These are phyloP conservation scores for Nigrospora oryzae DNA, from an alignment of 2,329 filamentous ascomycete species.

Conservation along the genomic window DNA sequence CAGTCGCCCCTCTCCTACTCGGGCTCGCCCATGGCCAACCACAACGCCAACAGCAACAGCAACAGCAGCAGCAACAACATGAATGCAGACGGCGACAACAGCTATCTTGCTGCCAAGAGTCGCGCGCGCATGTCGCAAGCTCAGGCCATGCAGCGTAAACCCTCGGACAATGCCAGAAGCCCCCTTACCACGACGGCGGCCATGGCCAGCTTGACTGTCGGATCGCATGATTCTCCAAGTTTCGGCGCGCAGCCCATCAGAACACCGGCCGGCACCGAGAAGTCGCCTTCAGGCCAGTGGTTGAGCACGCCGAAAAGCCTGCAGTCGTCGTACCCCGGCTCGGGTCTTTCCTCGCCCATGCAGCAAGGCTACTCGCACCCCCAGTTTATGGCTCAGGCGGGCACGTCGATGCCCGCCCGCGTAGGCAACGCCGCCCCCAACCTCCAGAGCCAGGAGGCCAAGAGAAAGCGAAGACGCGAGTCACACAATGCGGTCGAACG, in stretches of 20 bases:
- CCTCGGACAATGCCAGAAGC: conserved; percentile 61
- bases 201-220: conserved; percentile 63
- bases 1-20: conserved; percentile 43
- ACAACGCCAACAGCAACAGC: conserved; percentile 42
- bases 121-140: conserved; percentile 42
- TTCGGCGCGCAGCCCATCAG: conserved; percentile 75
- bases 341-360: conserved; percentile 78
- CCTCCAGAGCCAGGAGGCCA: conserved; percentile 69
- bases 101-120: conserved; percentile 49
- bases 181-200: conserved; percentile 72
- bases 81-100: conserved; percentile 30
- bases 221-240: conserved; percentile 56
- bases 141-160: conserved; percentile 57
- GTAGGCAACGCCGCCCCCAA: conserved; percentile 56
- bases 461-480: conserved; percentile 81
- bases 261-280: conserved; percentile 57
- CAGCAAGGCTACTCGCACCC: conserved; percentile 58
- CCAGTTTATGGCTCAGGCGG: conserved; percentile 80
- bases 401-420: conserved; percentile 84
- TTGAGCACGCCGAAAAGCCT: conserved; percentile 78
- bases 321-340: conserved; percentile 72
- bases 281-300: conserved; percentile 83
- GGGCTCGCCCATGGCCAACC: conserved; percentile 39
- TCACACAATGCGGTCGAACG: conserved; percentile 97
- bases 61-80: too few relatives aligned